A percentile compares a stretch with the other conserved stretches of the same genome.
Conservation (phyloP, 1,284 basidiomycete species). For the Termitomyces sp. region DNA sequence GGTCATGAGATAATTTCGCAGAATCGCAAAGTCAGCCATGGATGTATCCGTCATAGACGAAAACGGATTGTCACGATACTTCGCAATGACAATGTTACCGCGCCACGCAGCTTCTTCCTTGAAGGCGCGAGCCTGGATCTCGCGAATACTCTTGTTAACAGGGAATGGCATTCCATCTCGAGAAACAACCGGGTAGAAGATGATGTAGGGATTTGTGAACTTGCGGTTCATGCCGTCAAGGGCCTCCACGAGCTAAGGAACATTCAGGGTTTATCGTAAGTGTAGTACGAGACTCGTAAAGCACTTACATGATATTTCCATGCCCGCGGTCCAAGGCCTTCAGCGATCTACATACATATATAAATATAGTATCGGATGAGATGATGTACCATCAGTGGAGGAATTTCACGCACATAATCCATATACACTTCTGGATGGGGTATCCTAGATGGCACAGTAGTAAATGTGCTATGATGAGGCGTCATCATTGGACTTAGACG, state of each 20-base stretch:
- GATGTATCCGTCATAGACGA: constrained; percentile 63
- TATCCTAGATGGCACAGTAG: constrained; percentile 44
- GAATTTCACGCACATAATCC: constrained; percentile 52
- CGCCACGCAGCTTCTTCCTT: constrained; percentile 65
- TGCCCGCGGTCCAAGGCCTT: constrained; percentile 56
- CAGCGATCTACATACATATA: constrained; percentile 43
- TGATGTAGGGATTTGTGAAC: constrained; percentile 70
- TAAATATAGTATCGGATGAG: constrained; percentile 1
- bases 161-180: constrained; percentile 77
- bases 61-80: constrained; percentile 67
- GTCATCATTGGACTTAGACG: constrained; percentile 44
- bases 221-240: constrained; percentile 74
- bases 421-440: constrained; percentile 79
- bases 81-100: constrained; percentile 71
- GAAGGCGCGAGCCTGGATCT: constrained; percentile 61
- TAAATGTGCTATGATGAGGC: constrained; percentile 40
- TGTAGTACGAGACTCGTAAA: constrained; percentile 1
- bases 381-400: constrained; percentile 5
- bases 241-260: constrained; percentile 57
- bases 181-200: constrained; percentile 70
- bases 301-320: constrained; percentile 66
- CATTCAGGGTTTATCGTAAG: constrained; percentile 5
- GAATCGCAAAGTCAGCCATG: constrained; percentile 75
- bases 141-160: constrained; percentile 65
- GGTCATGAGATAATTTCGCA: constrained; percentile 71